Evolutionary conservation across 2,329 filamentous ascomycete species (phyloP), one percentile per base, ranked within the genome.

Genomic region (Aspergillus arachidicola): DNA sequence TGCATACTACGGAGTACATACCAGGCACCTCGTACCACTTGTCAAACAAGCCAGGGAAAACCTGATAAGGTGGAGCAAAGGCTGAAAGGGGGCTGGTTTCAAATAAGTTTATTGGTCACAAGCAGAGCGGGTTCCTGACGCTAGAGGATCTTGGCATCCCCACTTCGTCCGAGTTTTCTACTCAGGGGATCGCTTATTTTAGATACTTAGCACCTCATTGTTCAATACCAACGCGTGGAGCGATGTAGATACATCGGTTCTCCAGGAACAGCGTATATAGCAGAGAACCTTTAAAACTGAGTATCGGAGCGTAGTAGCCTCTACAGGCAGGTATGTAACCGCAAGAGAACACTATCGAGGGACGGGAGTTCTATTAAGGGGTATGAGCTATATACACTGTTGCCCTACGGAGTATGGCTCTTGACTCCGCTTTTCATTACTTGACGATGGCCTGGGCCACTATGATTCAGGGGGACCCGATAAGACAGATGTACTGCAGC

Each of bases 41-140:
- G 36, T 19, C 16, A 14, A 58, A 54, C 36, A 48, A 26, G 19
- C 6, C 32, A 21, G 26, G 43, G 10, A 14, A 36, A 36, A 36
- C 34, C 12, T 36, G 34, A 36, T 36, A 12, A 53, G 54, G 48
- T 56, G 61, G 58, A 59, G 58, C 16, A 36, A 23, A 53, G 16
- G 58, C 19, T 11, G 50, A 56, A 60, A 41, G 54, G 58, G 61
- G 43, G 23, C 19, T 34, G 14, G n/a, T 30, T 10, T 21, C 11
- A 16, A 6, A 45, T 19, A 6, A 1, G 4, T 14, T 64, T 55
- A 72, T 72, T 73, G 71, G 72, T 19, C 23, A 41, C 14, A 21
- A 12, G 41, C 7, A 6, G n/a, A 11, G 60, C 64, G 63, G 69
- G 71, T 73, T 71, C 71, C 71, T 73, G 71, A 67, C 71, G 60